These are phyloP conservation scores for Kickxella alabastrina DNA, from an alignment of 192 early-diverging fungal species.

Conservation along the genomic window DNA sequence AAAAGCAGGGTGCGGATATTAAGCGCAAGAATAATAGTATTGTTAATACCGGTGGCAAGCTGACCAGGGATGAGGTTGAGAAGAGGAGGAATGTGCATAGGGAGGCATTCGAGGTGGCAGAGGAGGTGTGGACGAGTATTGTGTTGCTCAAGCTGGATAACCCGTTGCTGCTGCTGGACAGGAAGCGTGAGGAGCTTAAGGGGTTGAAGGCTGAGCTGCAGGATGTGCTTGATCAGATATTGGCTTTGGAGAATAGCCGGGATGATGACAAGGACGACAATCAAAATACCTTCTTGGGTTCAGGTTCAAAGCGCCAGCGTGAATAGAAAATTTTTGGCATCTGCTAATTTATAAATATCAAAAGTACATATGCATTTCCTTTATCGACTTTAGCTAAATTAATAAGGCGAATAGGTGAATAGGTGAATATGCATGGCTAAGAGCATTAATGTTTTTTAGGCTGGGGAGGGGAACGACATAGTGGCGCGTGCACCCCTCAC, in stretches of 20 bases:
- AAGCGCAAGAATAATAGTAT: slow-evolving; percentile 93
- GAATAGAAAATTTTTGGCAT: no score
- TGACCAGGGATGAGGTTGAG: slow-evolving; percentile 72
- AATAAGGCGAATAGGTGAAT: no score
- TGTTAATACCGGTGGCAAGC: slow-evolving; percentile 83
- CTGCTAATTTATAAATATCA: no score
- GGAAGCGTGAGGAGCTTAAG: slow-evolving; percentile 60
- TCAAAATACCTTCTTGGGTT: neutral
- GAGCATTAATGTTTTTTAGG: no score
- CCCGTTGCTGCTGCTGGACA: slow-evolving; percentile 59
- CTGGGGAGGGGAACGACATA: no score
- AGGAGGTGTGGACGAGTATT: slow-evolving; percentile 67
- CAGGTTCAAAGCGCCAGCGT: slow-evolving; percentile 37
- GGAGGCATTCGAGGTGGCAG: slow-evolving; percentile 68
- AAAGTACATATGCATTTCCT: no score
- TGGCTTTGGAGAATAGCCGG: slow-evolving; percentile 7
- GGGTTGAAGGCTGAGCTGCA: slow-evolving; percentile 58
- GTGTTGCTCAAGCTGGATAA: slow-evolving; percentile 69
- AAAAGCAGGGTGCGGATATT: slow-evolving; percentile 76
- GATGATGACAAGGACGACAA: neutral
- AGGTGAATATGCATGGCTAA: no score
- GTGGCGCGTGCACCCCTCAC: no score
- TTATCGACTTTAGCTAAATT: no score
- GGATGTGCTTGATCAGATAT: slow-evolving; percentile 57
- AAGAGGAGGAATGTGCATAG: slow-evolving; percentile 67